These are phyloP conservation scores for Lolium multiflorum DNA, from an alignment of 176 grass and related monocot species.

Conservation along the genomic window DNA sequence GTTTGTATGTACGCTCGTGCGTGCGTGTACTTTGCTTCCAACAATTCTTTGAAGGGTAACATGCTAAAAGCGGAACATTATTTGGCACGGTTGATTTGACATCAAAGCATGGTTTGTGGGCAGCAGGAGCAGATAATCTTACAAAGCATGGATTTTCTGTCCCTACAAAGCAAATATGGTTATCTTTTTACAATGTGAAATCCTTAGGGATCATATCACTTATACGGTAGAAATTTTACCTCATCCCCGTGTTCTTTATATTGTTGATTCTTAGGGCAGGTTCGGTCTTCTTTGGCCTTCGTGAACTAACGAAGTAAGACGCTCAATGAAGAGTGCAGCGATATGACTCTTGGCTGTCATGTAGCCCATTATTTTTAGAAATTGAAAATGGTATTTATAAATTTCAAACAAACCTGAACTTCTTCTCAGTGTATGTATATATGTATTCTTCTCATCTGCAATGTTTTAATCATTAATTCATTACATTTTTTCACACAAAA, in stretches of 20 bases:
- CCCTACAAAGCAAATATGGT: conserved; percentile 33
- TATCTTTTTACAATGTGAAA: conserved; percentile 27
- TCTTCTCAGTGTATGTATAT: too few relatives aligned
- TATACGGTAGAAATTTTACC: background rate
- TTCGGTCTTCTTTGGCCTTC: background rate
- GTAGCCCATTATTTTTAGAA: too few relatives aligned
- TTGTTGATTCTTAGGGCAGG: background rate
- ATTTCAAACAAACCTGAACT: too few relatives aligned
- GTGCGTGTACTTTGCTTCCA: background rate
- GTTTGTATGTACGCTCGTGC: background rate
- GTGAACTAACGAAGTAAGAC: background rate
- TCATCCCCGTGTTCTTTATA: background rate
- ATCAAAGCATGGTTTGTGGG: conserved; percentile 28
- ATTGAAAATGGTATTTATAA: too few relatives aligned
- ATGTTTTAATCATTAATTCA: too few relatives aligned
- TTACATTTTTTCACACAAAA: too few relatives aligned
- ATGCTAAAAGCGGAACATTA: conserved; percentile 33
- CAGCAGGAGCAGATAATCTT: conserved; percentile 35
- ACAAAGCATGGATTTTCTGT: conserved; percentile 32
- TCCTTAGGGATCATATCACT: background rate
- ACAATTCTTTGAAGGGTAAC: conserved; percentile 24
- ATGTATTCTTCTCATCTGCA: too few relatives aligned
- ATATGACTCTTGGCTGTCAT: too few relatives aligned
- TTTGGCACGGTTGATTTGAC: conserved; percentile 39
- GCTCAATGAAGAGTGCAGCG: too few relatives aligned